Evolutionary conservation across 2,329 filamentous ascomycete species (phyloP), one percentile per base, ranked within the genome.

Genomic region (Canariomyces notabilis): DNA sequence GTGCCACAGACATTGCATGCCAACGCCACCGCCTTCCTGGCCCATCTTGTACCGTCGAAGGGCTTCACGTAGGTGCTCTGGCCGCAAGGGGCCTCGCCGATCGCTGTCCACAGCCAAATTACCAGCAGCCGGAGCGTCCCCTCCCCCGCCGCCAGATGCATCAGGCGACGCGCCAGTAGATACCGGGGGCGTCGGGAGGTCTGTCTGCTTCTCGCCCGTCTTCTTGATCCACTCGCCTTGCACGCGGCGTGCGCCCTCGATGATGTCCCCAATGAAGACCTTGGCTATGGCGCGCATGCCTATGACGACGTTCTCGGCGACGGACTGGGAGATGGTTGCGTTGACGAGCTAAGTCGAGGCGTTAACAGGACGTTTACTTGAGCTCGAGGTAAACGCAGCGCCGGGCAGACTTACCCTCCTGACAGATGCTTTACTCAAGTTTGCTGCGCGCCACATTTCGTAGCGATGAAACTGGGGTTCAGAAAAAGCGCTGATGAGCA

Each of bases 271-370:
- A 4, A 86, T 77, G 61, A 87, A 89, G 50, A 87, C 74, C 65
- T 91, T 91, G 38, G 83, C 81, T 16, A 87, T 85, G 0, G 83
- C 80, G 39, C 82, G 83, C 59, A 90, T 83, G n/a, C 84, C 83
- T 18, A 85, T 80, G 51, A 87, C 82, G 40, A 89, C 83, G 56
- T 79, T 84, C 16, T 78, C 74, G 0, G 85, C 84, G 0, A 88
- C 86, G 2, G 84, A 89, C 62, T 90, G 87, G 0, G 84, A 88
- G 7, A 89, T 82, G 2, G 86, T 88, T 48, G 86, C 84, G 59
- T 90, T 91, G 61, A 89, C 83, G 50, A 90, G 78, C 76, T 83
- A 50, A 45, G 16, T n/a, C 23, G 0, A n/a, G 16, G 11, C 21
- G 34, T 53, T 51, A 51, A 48, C 43, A 15, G 9, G 7, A 33